Conservation (phyloP, 2,329 filamentous ascomycete species). For the Cordyceps cicadae region DNA sequence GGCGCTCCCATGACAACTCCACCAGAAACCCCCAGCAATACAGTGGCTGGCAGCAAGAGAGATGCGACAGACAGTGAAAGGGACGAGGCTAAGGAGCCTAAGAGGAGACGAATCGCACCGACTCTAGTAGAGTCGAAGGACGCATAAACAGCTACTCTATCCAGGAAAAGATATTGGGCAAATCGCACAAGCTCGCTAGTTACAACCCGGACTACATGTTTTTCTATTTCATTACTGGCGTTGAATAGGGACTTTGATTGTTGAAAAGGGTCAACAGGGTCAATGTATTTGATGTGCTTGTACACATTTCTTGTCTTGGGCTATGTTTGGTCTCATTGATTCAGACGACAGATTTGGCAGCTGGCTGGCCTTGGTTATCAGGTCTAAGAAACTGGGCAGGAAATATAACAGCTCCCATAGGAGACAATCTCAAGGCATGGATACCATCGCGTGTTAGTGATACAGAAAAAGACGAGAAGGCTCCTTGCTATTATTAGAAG, state of each 20-base stretch:
- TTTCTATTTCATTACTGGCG: not conserved
- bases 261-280: not conserved
- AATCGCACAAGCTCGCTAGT: not conserved
- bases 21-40: slow-evolving; percentile 67
- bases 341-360: not conserved
- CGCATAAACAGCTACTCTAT: not conserved
- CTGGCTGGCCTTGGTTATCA: not conserved
- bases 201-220: not conserved
- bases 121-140: slow-evolving; percentile 42
- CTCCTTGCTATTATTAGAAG: no score
- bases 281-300: not conserved
- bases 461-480: not conserved
- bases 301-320: not conserved
- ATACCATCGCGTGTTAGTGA: not conserved
- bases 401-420: not conserved
- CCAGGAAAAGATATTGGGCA: not conserved
- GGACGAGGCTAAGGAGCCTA: slow-evolving; percentile 47
- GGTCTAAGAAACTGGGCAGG: not conserved
- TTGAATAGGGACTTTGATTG: not conserved
- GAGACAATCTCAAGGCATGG: not conserved
- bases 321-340: not conserved
- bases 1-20: slow-evolving; percentile 76
- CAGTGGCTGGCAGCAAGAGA: slow-evolving; percentile 41
- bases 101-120: slow-evolving; percentile 63
- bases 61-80: slow-evolving; percentile 49